Conservation (phyloP, 202 grass and related monocot species). For the Cymbopogon flexuosus region DNA sequence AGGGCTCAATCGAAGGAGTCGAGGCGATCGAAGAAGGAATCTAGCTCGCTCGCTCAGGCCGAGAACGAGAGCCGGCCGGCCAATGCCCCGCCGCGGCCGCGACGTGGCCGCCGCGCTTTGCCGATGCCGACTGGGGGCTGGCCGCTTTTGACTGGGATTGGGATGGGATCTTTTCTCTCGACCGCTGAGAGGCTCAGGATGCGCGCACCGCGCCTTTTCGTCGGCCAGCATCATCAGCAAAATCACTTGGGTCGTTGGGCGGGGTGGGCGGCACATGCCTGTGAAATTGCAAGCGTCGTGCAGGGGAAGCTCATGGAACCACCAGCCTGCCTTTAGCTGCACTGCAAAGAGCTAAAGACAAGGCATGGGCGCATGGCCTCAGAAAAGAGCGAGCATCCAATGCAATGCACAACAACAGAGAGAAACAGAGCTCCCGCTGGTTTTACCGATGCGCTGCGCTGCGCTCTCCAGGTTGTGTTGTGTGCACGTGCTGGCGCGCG, state of each 20-base stretch:
- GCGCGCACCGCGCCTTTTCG: too few relatives aligned
- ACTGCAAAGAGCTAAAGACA: neutral
- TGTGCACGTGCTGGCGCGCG: slow-evolving; percentile 6
- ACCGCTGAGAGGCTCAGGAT: neutral
- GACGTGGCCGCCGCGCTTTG: neutral
- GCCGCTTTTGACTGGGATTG: neutral
- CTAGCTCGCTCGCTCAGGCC: neutral
- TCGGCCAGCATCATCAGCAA: neutral
- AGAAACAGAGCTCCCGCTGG: neutral
- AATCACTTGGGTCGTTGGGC: neutral
- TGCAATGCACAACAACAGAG: neutral
- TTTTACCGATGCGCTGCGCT: neutral
- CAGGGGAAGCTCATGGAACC: neutral
- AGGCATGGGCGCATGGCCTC: neutral
- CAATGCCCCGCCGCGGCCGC: neutral
- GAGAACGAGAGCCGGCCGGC: too few relatives aligned
- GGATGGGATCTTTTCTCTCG: neutral
- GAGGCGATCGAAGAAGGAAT: slow-evolving; percentile 24
- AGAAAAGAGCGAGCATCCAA: neutral
- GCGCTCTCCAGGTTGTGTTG: neutral
- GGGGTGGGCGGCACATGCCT: slow-evolving; percentile 5
- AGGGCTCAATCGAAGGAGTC: neutral
- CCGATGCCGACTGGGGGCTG: neutral
- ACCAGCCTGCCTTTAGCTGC: neutral
- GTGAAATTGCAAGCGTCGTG: neutral